Base-by-base conservation (phyloP, 176 grass and related monocot genomes). In the Avena sativa region DNA sequence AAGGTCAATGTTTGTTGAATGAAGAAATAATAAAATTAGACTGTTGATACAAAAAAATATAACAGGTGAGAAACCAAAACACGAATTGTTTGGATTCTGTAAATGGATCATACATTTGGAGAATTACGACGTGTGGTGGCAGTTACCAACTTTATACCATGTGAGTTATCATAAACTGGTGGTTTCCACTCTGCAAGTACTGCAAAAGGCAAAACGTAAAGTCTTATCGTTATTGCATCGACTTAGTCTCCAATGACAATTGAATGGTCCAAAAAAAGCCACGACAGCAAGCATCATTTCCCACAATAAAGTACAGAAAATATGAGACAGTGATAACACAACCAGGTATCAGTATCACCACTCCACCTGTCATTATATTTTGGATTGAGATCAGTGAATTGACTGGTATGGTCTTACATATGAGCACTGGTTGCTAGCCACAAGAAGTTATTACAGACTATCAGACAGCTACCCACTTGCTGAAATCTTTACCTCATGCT, bases 101-200 rank as follows among this genome's bases (percentile, higher is more conserved):
- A n/a, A 72, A 52, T 74, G 55, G 36, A 69, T 91, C 89, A 81
- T 94, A 98, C 93, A 87, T 95, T 98, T 69, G 96, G 96, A 82
- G 96, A 98, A 92, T 98, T 98, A 74, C 96, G 96, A 70, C 96
- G 96, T 67, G 93, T 98, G 47, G 93, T 95, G 50, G 96, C 96
- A 67, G 96, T 92, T 87, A 88, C 70, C 83, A 98, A 90, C 79
- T 92, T 98, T 89, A 98, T 95, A 23, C 96, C 96, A 71, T 93
- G 88, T 77, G 93, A 93, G 85, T 98, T 98, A 60, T 98, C 93
- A 80, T 98, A 98, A 80, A 98, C 96, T 86, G 96, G 96, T 79
- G 96, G 96, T 85, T 98, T 98, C 96, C 96, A 98, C 84, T 98
- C 96, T 34, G 96, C 96, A 92, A 98, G 96, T 60, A 98, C 96